A percentile compares a stretch with the other conserved stretches of the same genome.
phyloP scores from a whole-genome alignment of 2,329 filamentous ascomycete genomes.

The Lasiodiplodia sp. region DNA sequence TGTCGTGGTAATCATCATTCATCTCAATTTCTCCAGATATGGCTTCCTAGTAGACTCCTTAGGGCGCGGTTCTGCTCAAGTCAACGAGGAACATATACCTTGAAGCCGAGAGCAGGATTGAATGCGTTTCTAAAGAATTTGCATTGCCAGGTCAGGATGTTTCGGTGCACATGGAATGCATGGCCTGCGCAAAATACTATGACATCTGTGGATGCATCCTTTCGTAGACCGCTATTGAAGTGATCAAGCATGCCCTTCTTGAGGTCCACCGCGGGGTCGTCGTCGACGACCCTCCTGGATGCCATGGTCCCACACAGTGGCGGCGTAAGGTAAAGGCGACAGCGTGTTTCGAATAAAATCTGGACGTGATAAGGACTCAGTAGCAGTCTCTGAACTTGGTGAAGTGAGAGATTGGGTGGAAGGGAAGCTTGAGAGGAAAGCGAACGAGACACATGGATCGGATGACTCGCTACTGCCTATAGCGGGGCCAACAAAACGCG shows the following conservation, averaged over 20 bases:
- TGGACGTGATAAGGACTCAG: not conserved
- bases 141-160: slow-evolving; percentile 5
- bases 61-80: not conserved
- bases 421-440: not conserved
- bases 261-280: not conserved
- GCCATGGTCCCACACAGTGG: not conserved
- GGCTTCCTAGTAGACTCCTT: not conserved
- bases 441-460: not conserved
- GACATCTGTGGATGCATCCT: not conserved
- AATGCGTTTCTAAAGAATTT: slow-evolving; percentile 3
- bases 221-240: not conserved
- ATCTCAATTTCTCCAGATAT: not conserved
- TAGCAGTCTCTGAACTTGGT: not conserved
- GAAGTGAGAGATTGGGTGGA: not conserved
- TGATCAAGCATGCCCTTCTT: not conserved
- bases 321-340: not conserved
- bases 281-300: not conserved
- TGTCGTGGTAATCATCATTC: not conserved
- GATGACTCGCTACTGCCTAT: not conserved
- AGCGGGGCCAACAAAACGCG: too few species aligned
- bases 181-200: not conserved
- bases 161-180: not conserved
- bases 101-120: not conserved
- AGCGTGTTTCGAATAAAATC: not conserved
- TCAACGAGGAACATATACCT: not conserved